Percentiles rank a stretch among this genome's conserved stretches.
These are phyloP conservation scores for Gossypium ekmanianum DNA, from an alignment of 345 rosid species.

Conservation along the genomic window DNA sequence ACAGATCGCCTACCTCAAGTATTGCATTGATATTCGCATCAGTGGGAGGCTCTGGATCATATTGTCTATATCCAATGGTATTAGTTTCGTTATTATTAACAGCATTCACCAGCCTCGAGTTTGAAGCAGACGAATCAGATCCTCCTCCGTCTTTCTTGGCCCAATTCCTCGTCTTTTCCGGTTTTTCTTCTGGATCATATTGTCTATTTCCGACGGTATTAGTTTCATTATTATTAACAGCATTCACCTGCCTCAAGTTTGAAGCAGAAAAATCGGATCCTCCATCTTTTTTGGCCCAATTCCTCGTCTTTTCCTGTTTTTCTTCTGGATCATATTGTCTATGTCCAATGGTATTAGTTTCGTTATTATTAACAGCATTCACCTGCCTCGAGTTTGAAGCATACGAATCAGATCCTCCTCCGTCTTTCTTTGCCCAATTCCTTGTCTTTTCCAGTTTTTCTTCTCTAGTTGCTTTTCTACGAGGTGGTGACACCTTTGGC, in stretches of 20 bases:
- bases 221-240: constrained; percentile 34
- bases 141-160: constrained; percentile 45
- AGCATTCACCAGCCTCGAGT: constrained; percentile 38
- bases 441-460: constrained; percentile 65
- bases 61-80: constrained; percentile 41
- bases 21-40: constrained; percentile 77
- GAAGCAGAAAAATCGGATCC: constrained; percentile 33
- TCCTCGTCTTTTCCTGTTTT: constrained; percentile 59
- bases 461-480: constrained; percentile 67
- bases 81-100: constrained; percentile 37
- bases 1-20: constrained; percentile 59
- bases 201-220: constrained; percentile 42
- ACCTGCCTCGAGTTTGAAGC: constrained; percentile 42
- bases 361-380: constrained; percentile 31
- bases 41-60: constrained; percentile 47
- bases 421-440: constrained; percentile 52
- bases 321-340: constrained; percentile 49
- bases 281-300: constrained; percentile 33
- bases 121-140: constrained; percentile 42
- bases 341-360: constrained; percentile 38
- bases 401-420: constrained; percentile 42
- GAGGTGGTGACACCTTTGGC: constrained; percentile 81
- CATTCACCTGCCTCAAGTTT: constrained; percentile 39
- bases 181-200: constrained; percentile 49
- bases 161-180: constrained; percentile 55